Evolutionary conservation across 2,329 filamentous ascomycete genomes (phyloP), one percentile per base, ranked within the genome.

Genomic region (Fusarium nelsonii): DNA sequence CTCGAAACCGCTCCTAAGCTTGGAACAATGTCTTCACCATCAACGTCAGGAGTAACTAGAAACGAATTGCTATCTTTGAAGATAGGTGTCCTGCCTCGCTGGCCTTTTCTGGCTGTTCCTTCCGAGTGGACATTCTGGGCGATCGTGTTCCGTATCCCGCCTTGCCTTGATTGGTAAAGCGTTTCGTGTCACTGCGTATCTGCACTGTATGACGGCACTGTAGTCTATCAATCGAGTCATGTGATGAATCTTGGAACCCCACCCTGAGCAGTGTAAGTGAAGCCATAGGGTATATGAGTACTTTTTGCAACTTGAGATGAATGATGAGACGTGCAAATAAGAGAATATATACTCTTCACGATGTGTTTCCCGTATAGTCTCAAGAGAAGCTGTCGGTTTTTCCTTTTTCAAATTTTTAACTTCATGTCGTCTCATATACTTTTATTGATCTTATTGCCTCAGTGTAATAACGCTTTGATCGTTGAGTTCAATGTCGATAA

Each of bases 71-170:
- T 61, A 48, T 69, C 53, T 52, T 43, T 50, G 53, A 58, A 53
- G 65, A 70, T 67, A 65, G 58, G 68, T 69, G 56, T 73, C 56
- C 58, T 75, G 73, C 73, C 65, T 75, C 72, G 73, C 73, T 75
- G 73, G 73, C 73, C 73, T 75, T 75, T 75, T 75, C 73, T 65
- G 55, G 63, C 51, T 66, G 64, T 70, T 62, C 58, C 57, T 68
- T 61, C 71, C 41, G 62, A 58, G 46, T 65, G 62, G 58, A 66
- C 61, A 63, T 68, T 60, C 66, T 69, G 33, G 64, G 68, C 64
- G 68, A 74, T 70, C 63, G 68, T 72, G 70, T 69, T 67, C 69
- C 63, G 61, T 39, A 49, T 65, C 34, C 72, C 73, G 62, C 70
- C 55, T 73, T 72, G 51, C 73, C 63, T 41, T 72, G 69, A 71